Base-by-base conservation (phyloP, 768 basidiomycete species). In the Heimioporus sp. region DNA sequence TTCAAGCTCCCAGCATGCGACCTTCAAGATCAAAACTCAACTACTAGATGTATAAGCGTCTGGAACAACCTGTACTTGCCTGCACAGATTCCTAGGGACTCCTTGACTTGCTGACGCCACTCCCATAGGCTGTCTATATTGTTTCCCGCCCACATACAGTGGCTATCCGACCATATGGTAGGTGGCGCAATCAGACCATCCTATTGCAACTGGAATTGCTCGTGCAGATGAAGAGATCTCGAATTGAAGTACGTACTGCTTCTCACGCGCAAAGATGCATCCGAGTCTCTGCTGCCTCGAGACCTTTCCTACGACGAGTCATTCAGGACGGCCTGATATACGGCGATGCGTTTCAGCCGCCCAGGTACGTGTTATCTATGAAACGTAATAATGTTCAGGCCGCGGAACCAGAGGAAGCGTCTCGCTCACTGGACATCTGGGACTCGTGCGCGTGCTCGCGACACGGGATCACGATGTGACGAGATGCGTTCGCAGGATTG, bases 31-130 rank as follows among this genome's bases (percentile, higher is more conserved):
- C 5, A 16, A 13, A 15, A 10, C 16, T 15, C 16, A 3, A 6
- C 35, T 36, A 11, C 3, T 36, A 36, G 35, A 2, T 48, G 8
- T 32, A 28, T n/a, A 0, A 35, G 45, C 24, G 1, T 28, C 5
- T 6, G 24, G 45, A 42, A 4, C 34, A n/a, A 6, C 24, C 1
- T 49, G 13, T 49, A 49, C 61, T 59, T 21, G 45, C 49, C 61
- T 62, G 12, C 21, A 28, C 17, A 45, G 11, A 31, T 37, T 17
- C 37, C 31, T 3, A 16, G 7, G 2, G 20, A 4, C 8, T 16
- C 31, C 37, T 11, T 17, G 41, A 36, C 36, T 51, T 16, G 35
- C 7, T 8, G 35, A 47, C 40, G 46, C 57, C 46, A 55, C 61
- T 52, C 40, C 28, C 21, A 10, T 40, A 38, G 38, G 44, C 34